Percentiles rank a stretch among this genome's conserved stretches.
phyloP scores from a whole-genome alignment of 331 rosid species.

The Erythrophleum ivorense region DNA sequence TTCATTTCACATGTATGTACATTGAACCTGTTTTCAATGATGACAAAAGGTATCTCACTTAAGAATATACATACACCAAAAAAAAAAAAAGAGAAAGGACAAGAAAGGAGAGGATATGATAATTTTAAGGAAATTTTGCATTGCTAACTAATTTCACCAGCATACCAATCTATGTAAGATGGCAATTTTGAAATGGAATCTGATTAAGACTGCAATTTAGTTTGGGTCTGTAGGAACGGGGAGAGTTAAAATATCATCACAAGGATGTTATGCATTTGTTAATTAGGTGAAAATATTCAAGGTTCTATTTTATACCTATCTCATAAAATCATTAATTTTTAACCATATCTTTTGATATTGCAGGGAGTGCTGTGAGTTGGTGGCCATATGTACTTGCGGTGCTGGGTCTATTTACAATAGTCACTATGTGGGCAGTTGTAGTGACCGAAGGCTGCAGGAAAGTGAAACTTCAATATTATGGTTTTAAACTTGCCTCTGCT shows the following conservation, averaged over 20 bases:
- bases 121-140: conserved; percentile 24
- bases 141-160: conserved; percentile 24
- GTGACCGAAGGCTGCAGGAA: conserved; percentile 98
- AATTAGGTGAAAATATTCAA: conserved; percentile 20
- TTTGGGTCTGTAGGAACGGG: conserved; percentile 11
- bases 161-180: conserved; percentile 10
- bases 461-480: conserved; percentile 94
- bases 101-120: conserved; percentile 16
- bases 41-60: conserved; percentile 15
- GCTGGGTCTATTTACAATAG: conserved; percentile 83
- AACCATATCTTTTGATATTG: conserved; percentile 37
- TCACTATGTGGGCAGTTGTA: conserved; percentile 99
- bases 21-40: conserved; percentile 22
- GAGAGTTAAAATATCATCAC: conserved; percentile 5
- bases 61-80: not conserved
- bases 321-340: conserved; percentile 26
- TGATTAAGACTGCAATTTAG: conserved; percentile 18
- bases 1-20: conserved; percentile 17
- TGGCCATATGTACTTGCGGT: conserved; percentile 75
- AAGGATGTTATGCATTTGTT: conserved; percentile 32
- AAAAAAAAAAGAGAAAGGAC: not conserved
- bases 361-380: conserved; percentile 80
- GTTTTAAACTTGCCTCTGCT: conserved; percentile 97
- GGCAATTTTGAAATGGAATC: conserved; percentile 10
- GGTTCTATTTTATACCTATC: conserved; percentile 10